Conservation (phyloP, 352 stramenopile species). For the Phytopythium cucurbitacearum region DNA sequence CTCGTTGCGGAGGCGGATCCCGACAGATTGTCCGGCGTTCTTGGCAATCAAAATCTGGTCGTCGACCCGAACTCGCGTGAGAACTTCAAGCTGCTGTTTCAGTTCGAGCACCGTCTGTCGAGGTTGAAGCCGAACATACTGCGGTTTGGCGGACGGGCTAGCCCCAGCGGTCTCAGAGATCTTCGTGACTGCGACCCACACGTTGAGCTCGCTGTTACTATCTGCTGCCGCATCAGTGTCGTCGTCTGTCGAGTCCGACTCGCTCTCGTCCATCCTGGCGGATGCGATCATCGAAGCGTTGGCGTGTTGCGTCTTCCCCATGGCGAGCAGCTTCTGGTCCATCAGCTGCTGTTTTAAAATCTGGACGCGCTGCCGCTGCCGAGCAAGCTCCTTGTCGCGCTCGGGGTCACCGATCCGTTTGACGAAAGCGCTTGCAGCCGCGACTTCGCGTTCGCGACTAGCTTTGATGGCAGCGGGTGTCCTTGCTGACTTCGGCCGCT, state of each 20-base stretch:
- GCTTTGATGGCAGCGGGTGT: not conserved
- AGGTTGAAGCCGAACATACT: slow-evolving; percentile 16
- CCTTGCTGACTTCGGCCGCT: not conserved
- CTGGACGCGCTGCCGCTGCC: slow-evolving; percentile 48
- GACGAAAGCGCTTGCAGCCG: not conserved
- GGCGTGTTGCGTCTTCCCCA: slow-evolving; percentile 14
- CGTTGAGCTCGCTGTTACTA: not conserved
- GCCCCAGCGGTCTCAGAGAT: not conserved
- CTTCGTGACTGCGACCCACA: slow-evolving; percentile 9
- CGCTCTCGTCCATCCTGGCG: not conserved
- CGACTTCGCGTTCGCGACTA: not conserved
- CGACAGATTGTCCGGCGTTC: slow-evolving; percentile 4
- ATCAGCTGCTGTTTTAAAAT: slow-evolving; percentile 65
- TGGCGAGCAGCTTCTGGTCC: slow-evolving; percentile 43
- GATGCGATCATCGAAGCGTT: not conserved
- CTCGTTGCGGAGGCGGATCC: slow-evolving; percentile 22
- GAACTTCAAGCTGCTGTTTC: slow-evolving; percentile 22
- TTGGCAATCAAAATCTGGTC: slow-evolving; percentile 27
- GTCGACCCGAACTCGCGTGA: slow-evolving; percentile 13
- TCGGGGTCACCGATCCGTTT: not conserved
- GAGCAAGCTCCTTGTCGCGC: slow-evolving; percentile 5
- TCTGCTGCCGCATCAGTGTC: not conserved
- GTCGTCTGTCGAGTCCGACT: not conserved
- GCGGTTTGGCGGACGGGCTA: not conserved
- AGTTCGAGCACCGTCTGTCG: slow-evolving; percentile 20